Evolutionary conservation across 2,329 filamentous ascomycete species (phyloP), one percentile per base, ranked within the genome.

Genomic region (Alternaria postmessia): DNA sequence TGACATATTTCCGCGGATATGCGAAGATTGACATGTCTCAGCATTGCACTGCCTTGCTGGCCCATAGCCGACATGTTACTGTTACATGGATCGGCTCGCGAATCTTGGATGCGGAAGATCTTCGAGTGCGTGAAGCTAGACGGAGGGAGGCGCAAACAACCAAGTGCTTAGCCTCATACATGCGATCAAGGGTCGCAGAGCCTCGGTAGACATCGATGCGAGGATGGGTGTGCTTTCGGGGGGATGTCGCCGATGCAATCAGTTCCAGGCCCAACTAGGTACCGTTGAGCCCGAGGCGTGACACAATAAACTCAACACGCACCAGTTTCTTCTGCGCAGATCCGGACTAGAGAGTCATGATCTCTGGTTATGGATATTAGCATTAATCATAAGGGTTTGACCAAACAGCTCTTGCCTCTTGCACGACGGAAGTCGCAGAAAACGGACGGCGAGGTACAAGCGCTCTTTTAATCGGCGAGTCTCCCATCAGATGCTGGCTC

Each of bases 71-170:
- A 26, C 36, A 48, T 58, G 56, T 26, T 42, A 54, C 49, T 58
- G 51, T 51, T 46, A 51, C 52, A 56, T 60, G 46, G 52, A 56
- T 46, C 47, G 53, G 47, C 53, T 60, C 57, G 57, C 57, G 46
- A 52, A 60, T 60, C 57, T 60, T 44, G 36, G 39, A 24, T 34
- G 46, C 41, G 41, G 53, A 60, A 57, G 53, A 57, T 57, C 57
- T 22, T 51, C 57, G 46, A n/a, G 24, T n/a, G 46, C 34, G 52
- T 48, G 26, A 38, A 48, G 36, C 36, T 47, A 36, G 41, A 46
- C 52, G 52, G 42, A 46, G 28, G 22, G 42, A 16, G 22, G 52
- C 41, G 52, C 30, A 47, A 46, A 39, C 34, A 12, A 30, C 30
- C 20, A 22, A 34, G 32, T 44, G 36, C 36, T 44, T 53, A 30